Evolutionary conservation across 352 stramenopile species (phyloP).

Genomic region (Phytopythium chamaehyphon): DNA sequence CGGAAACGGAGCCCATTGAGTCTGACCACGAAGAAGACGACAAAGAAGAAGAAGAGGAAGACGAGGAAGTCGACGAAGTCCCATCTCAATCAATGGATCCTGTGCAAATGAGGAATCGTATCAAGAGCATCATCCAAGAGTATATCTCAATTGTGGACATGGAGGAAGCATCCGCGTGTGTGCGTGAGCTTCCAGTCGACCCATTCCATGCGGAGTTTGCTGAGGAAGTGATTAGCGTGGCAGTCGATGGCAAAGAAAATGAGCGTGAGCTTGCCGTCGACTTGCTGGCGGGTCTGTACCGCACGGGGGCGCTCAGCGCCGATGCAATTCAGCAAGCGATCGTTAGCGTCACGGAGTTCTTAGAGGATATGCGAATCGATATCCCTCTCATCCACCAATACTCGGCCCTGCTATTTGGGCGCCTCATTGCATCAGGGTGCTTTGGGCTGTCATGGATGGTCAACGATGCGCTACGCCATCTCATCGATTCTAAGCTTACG

Average conservation of each 20-base stretch:
- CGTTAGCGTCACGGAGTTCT: constrained; percentile 69
- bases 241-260: constrained; percentile 68
- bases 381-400: constrained; percentile 82
- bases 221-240: constrained; percentile 64
- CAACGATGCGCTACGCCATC: constrained; percentile 40
- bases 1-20: constrained; percentile 13
- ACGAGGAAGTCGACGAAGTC: constrained; percentile 15
- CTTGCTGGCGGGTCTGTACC: constrained; percentile 77
- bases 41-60: constrained; percentile 1
- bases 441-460: constrained; percentile 85
- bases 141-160: constrained; percentile 77
- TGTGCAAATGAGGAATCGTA: constrained; percentile 55
- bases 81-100: constrained; percentile 17
- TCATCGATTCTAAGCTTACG: constrained; percentile 59
- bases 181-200: constrained; percentile 57
- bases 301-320: constrained; percentile 52
- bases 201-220: constrained; percentile 58
- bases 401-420: constrained; percentile 63
- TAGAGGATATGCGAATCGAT: constrained; percentile 86
- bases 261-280: constrained; percentile 68
- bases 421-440: constrained; percentile 71
- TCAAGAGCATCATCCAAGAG: constrained; percentile 87
- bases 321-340: constrained; percentile 71
- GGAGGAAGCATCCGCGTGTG: constrained; percentile 66
- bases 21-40: constrained; percentile 5